Base-by-base conservation (phyloP, 2,329 filamentous ascomycete genomes). In the Alternaria panax region DNA sequence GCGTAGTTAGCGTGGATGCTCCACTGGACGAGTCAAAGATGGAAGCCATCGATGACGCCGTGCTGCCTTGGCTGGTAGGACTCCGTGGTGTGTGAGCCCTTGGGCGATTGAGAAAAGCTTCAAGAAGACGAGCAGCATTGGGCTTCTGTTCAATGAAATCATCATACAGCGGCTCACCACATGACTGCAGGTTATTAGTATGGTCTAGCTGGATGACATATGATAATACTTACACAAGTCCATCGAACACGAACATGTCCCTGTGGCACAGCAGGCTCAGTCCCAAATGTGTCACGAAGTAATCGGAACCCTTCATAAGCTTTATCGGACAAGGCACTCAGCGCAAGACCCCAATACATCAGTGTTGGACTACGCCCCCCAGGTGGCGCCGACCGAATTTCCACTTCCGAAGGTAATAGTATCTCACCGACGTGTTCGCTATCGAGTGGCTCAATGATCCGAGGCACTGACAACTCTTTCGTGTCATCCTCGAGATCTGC, bases 51-150 rank as follows among this genome's bases (percentile, higher is more conserved):
- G 73, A 70, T 9, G 71, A 72, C 3, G 62, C 62, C 2, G 70
- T 71, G 50, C 69, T 72, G 9, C 65, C 69, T 28, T 66, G 64
- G 40, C 67, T 66, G 12, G 57, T 61, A 25, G 71, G 60, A 14
- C 66, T 71, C 18, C 47, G 57, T 5, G 72, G 67, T 14, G 72
- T 64, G 28, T 73, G 71, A 7, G 68, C 59, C 12, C 67, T 62
- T 3, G 75, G 74, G 2, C 75, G 64, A 54, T 79, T 79, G 16
- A 80, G 72, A 42, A 72, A 77, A 2, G 71, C 71, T 69, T 79
- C 77, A 0, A 80, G 65, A n/a, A 76, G 70, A 11, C 74, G 68
- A 9, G 78, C 78, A 42, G 78, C 78, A 18, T 78, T 78, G 5
- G 71, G 67, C 27, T 75, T 69, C 16, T 64, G 59, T 62, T 80